Evolutionary conservation across 2,329 filamentous ascomycete genomes (phyloP), one percentile per base, ranked within the genome.

Genomic region (Talaromyces albobiverticillius): DNA sequence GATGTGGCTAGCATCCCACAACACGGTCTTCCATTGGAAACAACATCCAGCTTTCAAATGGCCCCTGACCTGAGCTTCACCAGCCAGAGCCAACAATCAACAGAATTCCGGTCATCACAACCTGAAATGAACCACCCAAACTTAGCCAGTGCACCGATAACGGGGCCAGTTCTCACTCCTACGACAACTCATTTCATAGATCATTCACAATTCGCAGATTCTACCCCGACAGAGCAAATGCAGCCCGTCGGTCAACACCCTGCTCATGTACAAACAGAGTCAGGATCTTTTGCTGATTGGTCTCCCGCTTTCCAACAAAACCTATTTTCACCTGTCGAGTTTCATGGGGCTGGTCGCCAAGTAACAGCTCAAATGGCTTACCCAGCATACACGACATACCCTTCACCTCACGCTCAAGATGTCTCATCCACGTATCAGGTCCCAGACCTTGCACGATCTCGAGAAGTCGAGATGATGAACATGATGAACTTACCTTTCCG

Each of bases 261-360:
- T 18, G 32, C 60, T 10, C 56, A 63, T 20, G 51, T 59, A n/a
- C 62, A 64, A 58, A 34, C 45, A 18, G 60, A 61, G 3, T 50
- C 60, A 3, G 18, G 58, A 11, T 59, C 66, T 10, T 70, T 64
- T 45, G 60, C 69, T 10, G 29, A 60, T 9, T 73, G 70, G 70
- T 57, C 61, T 7, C 62, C 68, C 0, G 56, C 64, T 4, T 71
- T 70, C 57, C 64, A 69, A n/a, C 65, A 64, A 20, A 63, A 64
- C 26, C 58, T 71, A 38, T 73, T 69, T 61, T 60, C 60, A 16
- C 57, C 68, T 1, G 60, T 70, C 6, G 67, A 69, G 10, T 73
- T 68, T 8, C 34, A 60, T 2, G 40, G 59, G 1, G 53, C 57
- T 26, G 57, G 50, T 18, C 67, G 67, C 42, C 47, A 63, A 4